Percentiles rank a stretch among this genome's conserved stretches.
Conservation (phyloP, 805 yeast genomes). For the Kodamaea kakaduensis region DNA sequence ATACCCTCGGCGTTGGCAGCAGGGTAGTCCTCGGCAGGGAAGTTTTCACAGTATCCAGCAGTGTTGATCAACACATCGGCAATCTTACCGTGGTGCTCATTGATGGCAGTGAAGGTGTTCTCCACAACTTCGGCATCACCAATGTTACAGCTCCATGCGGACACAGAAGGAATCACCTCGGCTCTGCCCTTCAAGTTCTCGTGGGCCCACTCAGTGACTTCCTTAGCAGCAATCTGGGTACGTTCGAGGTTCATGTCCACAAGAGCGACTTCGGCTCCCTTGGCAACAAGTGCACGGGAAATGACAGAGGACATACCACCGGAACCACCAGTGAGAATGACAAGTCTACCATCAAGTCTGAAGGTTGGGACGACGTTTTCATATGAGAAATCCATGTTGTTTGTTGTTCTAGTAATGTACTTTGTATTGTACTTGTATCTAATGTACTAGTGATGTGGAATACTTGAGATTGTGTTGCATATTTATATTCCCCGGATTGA, state of each 20-base stretch:
- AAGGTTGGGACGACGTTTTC: slow-evolving; percentile 56
- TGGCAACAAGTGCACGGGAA: slow-evolving; percentile 64
- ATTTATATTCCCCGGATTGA: slow-evolving; percentile 2
- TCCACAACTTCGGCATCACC: slow-evolving; percentile 61
- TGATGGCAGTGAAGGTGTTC: slow-evolving; percentile 48
- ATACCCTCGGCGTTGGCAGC: slow-evolving; percentile 63
- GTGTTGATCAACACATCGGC: slow-evolving; percentile 68
- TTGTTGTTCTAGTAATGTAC: no score
- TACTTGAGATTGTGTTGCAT: no score
- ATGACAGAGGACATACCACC: slow-evolving; percentile 71
- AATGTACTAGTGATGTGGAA: no score
- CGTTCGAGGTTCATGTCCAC: slow-evolving; percentile 64
- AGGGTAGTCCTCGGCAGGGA: slow-evolving; percentile 74
- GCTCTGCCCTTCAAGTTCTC: slow-evolving; percentile 33
- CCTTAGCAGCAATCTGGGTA: slow-evolving; percentile 50
- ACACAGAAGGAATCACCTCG: slow-evolving; percentile 38
- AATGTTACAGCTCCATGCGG: slow-evolving; percentile 72
- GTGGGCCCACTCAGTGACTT: slow-evolving; percentile 46
- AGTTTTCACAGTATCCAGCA: slow-evolving; percentile 84
- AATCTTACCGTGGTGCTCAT: slow-evolving; percentile 54
- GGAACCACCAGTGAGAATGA: slow-evolving; percentile 76
- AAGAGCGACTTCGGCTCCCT: slow-evolving; percentile 74
- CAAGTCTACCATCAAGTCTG: slow-evolving; percentile 66
- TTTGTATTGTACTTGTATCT: not conserved
- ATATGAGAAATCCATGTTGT: slow-evolving; percentile 30